A percentile compares a stretch with the other conserved stretches of the same genome.
Evolutionary conservation across 352 stramenopile species (phyloP).

Genomic region (Globisporangium yorkense): DNA sequence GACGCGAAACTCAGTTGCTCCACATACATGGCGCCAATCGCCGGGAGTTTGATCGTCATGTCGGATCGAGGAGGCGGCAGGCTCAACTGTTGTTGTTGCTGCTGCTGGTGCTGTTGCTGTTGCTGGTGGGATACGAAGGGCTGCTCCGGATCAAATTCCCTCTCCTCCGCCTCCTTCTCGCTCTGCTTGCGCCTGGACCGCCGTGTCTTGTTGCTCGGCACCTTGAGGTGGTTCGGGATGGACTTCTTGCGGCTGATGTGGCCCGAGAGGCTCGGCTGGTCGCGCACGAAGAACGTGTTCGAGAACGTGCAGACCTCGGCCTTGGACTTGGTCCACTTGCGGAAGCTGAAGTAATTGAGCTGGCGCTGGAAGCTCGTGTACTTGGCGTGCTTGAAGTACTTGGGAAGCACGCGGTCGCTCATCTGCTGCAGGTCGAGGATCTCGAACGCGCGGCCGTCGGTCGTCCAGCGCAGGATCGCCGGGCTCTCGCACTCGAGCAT

Average conservation of each 20-base stretch:
- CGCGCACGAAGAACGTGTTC: conserved; percentile 59
- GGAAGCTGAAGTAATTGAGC: conserved; percentile 91
- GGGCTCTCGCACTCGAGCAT: conserved; percentile 58
- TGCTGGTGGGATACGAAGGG: not conserved
- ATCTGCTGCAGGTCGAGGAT: conserved; percentile 58
- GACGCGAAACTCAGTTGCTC: conserved; percentile 24
- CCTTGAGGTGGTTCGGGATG: conserved; percentile 6
- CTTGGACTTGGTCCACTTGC: conserved; percentile 74
- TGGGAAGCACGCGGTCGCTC: conserved; percentile 68
- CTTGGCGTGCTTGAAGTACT: conserved; percentile 81
- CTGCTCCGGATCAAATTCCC: not conserved
- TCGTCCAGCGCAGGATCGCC: conserved; percentile 46
- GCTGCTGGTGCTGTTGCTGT: not conserved
- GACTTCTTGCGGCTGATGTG: conserved; percentile 59
- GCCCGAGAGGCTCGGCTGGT: conserved; percentile 52
- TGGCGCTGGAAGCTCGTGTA: conserved; percentile 86
- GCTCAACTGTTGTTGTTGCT: not conserved
- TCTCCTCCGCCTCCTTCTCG: not conserved
- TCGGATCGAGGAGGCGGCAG: not conserved
- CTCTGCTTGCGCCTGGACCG: conserved; percentile 8
- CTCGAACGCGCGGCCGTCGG: conserved; percentile 52
- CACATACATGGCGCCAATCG: conserved; percentile 1
- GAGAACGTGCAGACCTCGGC: conserved; percentile 74
- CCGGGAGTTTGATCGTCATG: conserved; percentile 37
- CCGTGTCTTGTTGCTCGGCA: not conserved